Evolutionary conservation across 176 grass and related monocot genomes (phyloP).

Genomic region (Zoysia japonica): DNA sequence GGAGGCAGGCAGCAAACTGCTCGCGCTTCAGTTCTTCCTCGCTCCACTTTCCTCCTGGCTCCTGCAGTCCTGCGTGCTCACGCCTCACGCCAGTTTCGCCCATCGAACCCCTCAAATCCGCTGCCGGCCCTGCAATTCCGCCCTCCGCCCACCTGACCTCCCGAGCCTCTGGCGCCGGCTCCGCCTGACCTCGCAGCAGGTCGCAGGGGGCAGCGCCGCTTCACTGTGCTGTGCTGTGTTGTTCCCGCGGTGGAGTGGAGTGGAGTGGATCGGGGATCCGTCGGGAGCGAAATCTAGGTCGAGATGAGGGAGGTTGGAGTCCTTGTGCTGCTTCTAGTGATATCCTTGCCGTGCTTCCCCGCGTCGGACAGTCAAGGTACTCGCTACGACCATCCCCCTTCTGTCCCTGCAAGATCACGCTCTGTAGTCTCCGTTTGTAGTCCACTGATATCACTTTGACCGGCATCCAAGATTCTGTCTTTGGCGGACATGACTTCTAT

Average conservation of each 20-base stretch:
- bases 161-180: not conserved
- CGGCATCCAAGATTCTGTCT: not conserved
- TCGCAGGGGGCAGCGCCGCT: not conserved
- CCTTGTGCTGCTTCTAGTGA: slow-evolving; percentile 3
- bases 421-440: not conserved
- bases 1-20: not conserved
- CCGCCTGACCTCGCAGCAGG: not conserved
- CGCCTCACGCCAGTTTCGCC: not conserved
- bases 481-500: not conserved
- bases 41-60: not conserved
- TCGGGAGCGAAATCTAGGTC: not conserved
- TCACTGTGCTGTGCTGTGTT: too few relatives aligned
- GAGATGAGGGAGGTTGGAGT: slow-evolving; percentile 22
- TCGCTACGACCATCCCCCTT: not conserved
- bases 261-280: not conserved
- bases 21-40: not conserved
- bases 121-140: not conserved
- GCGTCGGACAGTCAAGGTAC: slow-evolving; percentile 52
- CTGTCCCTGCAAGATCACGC: not conserved
- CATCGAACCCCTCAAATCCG: not conserved
- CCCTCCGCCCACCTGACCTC: not conserved
- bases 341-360: slow-evolving; percentile 37
- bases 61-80: not conserved
- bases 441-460: not conserved
- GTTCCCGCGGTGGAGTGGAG: not conserved